Percentiles rank a stretch among this genome's conserved stretches.
Conservation (phyloP, 2,329 filamentous ascomycete genomes). For the Ascochyta pisi region DNA sequence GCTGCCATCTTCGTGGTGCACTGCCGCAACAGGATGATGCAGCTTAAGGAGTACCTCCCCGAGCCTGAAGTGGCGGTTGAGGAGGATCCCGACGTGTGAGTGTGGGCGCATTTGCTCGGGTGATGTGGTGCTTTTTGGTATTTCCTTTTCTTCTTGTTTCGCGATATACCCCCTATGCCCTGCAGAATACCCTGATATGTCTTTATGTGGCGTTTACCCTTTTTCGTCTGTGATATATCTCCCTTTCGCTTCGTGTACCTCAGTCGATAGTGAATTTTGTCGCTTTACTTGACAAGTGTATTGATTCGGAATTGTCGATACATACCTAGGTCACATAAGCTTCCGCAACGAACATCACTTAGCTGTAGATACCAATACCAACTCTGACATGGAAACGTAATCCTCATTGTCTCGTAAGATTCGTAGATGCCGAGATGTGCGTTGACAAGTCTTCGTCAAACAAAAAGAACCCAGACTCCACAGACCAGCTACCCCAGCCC, state of each 20-base stretch:
- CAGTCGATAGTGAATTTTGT: too few species aligned
- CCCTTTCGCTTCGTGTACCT: neutral
- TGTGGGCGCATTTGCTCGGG: too few species aligned
- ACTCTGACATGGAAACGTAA: neutral
- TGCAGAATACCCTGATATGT: neutral
- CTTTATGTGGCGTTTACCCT: neutral
- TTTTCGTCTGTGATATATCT: neutral
- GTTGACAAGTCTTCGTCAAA: neutral
- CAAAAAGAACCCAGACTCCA: neutral
- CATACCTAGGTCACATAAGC: neutral
- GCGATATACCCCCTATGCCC: slow-evolving; percentile 28
- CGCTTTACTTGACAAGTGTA: too few species aligned
- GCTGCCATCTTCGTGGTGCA: slow-evolving; percentile 63
- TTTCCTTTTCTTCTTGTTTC: slow-evolving; percentile 16
- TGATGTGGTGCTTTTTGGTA: neutral
- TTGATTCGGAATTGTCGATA: too few species aligned
- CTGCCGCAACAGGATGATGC: slow-evolving; percentile 58
- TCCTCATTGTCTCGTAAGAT: neutral
- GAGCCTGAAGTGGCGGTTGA: slow-evolving; percentile 17
- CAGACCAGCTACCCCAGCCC: neutral
- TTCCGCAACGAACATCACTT: neutral
- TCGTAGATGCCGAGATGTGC: too few species aligned
- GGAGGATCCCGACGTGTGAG: slow-evolving; percentile 44
- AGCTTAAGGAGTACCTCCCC: slow-evolving; percentile 50
- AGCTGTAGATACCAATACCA: neutral